Conservation (phyloP, 139 green algal genomes). For the Chloropicon primus region DNA sequence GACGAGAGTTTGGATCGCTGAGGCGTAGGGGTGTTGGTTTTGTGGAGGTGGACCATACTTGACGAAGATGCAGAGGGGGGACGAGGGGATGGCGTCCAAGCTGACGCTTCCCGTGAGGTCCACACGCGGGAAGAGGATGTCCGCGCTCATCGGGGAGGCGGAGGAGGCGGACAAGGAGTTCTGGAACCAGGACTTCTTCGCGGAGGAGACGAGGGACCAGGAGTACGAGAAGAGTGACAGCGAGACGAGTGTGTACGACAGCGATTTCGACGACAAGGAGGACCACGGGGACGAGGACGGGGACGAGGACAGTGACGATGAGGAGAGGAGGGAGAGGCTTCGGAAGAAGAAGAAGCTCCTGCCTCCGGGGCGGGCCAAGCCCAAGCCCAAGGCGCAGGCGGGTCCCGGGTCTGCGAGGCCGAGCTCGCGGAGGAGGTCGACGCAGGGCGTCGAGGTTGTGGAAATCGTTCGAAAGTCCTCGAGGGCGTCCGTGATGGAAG, state of each 20-base stretch:
- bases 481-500: slow-evolving; percentile 31
- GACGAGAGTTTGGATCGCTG: too few relatives aligned
- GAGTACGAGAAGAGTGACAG: slow-evolving; percentile 48
- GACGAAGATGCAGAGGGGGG: background rate
- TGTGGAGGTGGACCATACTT: too few relatives aligned
- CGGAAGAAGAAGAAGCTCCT: background rate
- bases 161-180: slow-evolving; percentile 62
- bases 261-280: slow-evolving; percentile 60
- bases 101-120: background rate
- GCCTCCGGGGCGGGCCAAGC: background rate
- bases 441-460: slow-evolving; percentile 17
- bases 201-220: slow-evolving; percentile 39
- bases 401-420: background rate
- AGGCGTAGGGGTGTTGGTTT: too few relatives aligned
- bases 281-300: slow-evolving; percentile 4
- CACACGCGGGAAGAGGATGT: slow-evolving; percentile 7
- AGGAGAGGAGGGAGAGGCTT: background rate
- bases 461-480: slow-evolving; percentile 26
- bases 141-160: slow-evolving; percentile 27
- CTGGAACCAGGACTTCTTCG: slow-evolving; percentile 72
- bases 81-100: background rate
- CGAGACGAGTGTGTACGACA: slow-evolving; percentile 51
- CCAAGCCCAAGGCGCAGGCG: slow-evolving; percentile 9
- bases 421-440: background rate
- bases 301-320: background rate